Evolutionary conservation across 805 yeast genomes (phyloP), one percentile per base, ranked within the genome.

Genomic region (Cyberlindnera americana): DNA sequence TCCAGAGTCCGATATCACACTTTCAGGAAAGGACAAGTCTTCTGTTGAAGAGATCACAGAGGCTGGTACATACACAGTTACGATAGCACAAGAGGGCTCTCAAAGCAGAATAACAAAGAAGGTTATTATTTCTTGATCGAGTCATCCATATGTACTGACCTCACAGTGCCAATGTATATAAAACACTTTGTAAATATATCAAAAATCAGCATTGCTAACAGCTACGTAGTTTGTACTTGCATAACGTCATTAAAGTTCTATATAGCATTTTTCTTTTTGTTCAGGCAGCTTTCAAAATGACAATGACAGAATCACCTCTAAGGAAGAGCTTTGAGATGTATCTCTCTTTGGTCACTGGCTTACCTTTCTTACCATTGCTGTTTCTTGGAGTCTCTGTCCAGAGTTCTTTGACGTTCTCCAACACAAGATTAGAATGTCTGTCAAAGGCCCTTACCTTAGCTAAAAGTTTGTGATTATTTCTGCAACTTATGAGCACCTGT

Each of bases 371-470:
- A 6, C 93, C 95, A 37, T 79, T 77, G 50, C 78, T 69, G 35
- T 69, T 75, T 48, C 75, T 67, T 24, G 81, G 74, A 4, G 67
- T 66, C 53, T 80, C 89, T 0, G 78, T 74, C 90, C 90, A 83
- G 57, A 74, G 61, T 57, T 93, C 99, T 60, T 85, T 88, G 25
- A 91, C 97, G 53, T 89, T 87, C 56, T 87, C 96, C 44, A 93
- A 67, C 9, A 93, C 82, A 84, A 93, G 77, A 62, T 93, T 93
- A 47, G 96, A 83, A 64, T 93, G 99, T 57, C 96, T 80, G 60
- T 93, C 99, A 61, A 89, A 93, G 0, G 98, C 97, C 56, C 85
- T 85, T 36, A 93, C 93, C 49, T 86, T 78, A 2, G 90, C 96
- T 22, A 93, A 74, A 29, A 93, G 70, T 63, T 93, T 93, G 59